A percentile compares a stretch with the other conserved stretches of the same genome.
phyloP scores from a whole-genome alignment of 306 rosid genomes.

The Clitoria ternatea region DNA sequence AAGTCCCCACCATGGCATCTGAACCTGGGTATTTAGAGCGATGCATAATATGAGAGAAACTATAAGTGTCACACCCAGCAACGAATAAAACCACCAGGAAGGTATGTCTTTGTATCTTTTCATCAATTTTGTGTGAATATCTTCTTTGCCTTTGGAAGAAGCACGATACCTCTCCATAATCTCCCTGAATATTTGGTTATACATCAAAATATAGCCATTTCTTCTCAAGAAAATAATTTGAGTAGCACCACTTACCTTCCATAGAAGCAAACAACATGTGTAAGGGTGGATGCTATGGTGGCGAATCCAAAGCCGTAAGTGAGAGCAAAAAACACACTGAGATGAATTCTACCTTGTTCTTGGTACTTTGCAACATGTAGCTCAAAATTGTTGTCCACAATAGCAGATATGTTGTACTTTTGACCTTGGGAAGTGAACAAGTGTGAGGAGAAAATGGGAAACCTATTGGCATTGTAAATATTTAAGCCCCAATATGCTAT shows the following conservation, averaged over 20 bases:
- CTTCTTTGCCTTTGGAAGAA: constrained; percentile 56
- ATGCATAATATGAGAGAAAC: constrained; percentile 67
- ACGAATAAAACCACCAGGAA: constrained; percentile 73
- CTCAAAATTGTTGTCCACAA: constrained; percentile 64
- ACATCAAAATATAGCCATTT: neutral
- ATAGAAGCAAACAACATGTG: constrained; percentile 66
- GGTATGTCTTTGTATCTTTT: constrained; percentile 77
- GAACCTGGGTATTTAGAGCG: constrained; percentile 64
- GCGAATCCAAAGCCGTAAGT: constrained; percentile 78
- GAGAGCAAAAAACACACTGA: constrained; percentile 66
- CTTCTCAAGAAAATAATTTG: neutral
- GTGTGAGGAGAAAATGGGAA: constrained; percentile 77
- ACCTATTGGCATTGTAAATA: constrained; percentile 43
- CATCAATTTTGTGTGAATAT: constrained; percentile 78
- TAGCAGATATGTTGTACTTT: constrained; percentile 48
- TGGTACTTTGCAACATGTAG: constrained; percentile 37
- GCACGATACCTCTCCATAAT: constrained; percentile 63
- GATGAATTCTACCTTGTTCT: constrained; percentile 57
- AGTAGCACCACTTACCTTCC: constrained; percentile 61
- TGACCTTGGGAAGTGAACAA: constrained; percentile 61
- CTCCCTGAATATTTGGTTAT: constrained; percentile 57
- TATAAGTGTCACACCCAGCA: constrained; percentile 43
- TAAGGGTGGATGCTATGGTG: constrained; percentile 66
- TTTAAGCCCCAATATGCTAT: constrained; percentile 63
- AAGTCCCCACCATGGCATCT: constrained; percentile 95